Conservation (phyloP, 2,329 filamentous ascomycete species). For the Diplodia mutila region DNA sequence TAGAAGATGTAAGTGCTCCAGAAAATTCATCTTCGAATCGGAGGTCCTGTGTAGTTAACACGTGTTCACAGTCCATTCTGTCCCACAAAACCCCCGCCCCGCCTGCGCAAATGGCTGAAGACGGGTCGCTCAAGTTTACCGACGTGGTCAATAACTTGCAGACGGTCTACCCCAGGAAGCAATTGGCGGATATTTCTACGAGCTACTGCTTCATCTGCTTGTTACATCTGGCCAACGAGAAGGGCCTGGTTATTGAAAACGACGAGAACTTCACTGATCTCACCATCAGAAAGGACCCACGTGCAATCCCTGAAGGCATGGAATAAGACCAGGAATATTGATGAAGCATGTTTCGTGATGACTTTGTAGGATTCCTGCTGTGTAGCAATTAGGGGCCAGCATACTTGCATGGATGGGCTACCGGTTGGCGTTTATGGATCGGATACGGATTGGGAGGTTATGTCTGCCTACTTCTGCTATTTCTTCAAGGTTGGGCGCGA, state of each 20-base stretch:
- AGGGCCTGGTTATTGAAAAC: constrained; percentile 77
- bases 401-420: neutral
- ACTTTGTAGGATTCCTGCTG: neutral
- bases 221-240: constrained; percentile 89
- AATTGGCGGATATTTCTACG: constrained; percentile 93
- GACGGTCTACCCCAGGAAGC: constrained; percentile 79
- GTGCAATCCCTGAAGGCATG: neutral
- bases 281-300: constrained; percentile 50
- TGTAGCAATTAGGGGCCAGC: neutral
- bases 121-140: constrained; percentile 76
- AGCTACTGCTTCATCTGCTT: constrained; percentile 91
- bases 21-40: neutral
- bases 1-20: constrained; percentile 40
- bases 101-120: constrained; percentile 48
- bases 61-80: neutral
- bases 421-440: constrained; percentile 2
- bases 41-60: neutral
- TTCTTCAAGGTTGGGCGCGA: neutral
- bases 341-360: neutral
- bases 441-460: neutral
- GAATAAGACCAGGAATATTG: neutral
- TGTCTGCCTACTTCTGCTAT: neutral
- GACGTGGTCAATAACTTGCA: constrained; percentile 88
- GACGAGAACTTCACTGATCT: constrained; percentile 56
- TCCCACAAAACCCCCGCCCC: constrained; percentile 1